These are phyloP conservation scores for Tardiomyces blankii DNA, from an alignment of 1,139 yeast species.

Conservation along the genomic window DNA sequence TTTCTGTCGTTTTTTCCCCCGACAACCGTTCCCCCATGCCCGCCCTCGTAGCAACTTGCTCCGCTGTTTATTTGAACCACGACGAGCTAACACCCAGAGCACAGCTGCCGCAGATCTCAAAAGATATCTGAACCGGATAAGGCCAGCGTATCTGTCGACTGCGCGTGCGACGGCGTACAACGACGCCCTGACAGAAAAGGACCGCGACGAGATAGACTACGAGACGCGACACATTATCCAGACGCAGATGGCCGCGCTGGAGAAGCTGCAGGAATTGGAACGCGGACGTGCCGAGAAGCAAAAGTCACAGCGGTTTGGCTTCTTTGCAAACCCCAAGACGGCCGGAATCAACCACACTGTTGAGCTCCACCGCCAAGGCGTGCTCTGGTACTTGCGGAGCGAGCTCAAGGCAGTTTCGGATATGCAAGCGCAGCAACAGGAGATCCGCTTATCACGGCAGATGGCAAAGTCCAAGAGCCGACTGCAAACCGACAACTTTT, in stretches of 20 bases:
- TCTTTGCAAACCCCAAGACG: conserved; percentile 16
- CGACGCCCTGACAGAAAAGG: conserved; percentile 23
- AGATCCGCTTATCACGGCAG: conserved; percentile 24
- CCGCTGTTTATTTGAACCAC: too few species aligned
- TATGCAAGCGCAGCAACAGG: conserved; percentile 27
- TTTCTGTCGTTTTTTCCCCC: too few species aligned
- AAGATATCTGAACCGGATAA: conserved; percentile 14
- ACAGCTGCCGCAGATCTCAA: conserved; percentile 10
- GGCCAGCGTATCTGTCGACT: conserved; percentile 22
- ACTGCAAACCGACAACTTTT: conserved; percentile 7
- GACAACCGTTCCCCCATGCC: too few species aligned
- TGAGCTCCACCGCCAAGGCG: conserved; percentile 24
- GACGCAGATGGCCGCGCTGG: conserved; percentile 28
- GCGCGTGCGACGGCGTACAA: conserved; percentile 9
- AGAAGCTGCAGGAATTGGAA: conserved; percentile 27
- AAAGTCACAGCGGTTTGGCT: conserved; percentile 5
- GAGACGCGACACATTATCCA: conserved; percentile 28
- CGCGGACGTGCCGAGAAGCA: conserved; percentile 12
- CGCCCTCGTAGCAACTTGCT: too few species aligned
- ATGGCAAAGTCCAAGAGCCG: conserved; percentile 21
- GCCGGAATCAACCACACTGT: conserved; percentile 19
- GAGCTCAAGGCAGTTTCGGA: conserved; percentile 22
- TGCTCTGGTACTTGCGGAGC: conserved; percentile 24
- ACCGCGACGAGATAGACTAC: conserved; percentile 32
- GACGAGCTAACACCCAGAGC: neutral